Evolutionary conservation across 2,329 filamentous ascomycete species (phyloP).

Genomic region (Leptographium procerum): DNA sequence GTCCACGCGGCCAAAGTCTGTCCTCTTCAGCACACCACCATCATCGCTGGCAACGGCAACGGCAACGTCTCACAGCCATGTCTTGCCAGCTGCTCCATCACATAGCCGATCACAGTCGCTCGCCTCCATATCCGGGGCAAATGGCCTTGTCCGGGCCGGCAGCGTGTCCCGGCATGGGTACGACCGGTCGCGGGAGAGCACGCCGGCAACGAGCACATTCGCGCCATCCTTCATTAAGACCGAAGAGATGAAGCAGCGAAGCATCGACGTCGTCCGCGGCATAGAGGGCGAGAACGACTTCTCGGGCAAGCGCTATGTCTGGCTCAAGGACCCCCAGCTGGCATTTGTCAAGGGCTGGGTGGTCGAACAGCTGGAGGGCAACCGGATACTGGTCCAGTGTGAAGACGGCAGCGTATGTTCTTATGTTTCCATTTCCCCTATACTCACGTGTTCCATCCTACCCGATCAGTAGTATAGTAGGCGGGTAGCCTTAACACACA

Average conservation of each 20-base stretch:
- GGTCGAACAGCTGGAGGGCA: slow-evolving; percentile 62
- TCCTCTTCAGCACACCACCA: slow-evolving; percentile 48
- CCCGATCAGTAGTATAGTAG: too few relatives aligned
- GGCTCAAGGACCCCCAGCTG: slow-evolving; percentile 76
- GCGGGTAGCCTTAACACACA: too few relatives aligned
- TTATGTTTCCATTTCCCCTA: too few relatives aligned
- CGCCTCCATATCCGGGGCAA: not conserved
- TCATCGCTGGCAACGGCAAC: slow-evolving; percentile 32
- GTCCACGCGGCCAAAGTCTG: slow-evolving; percentile 57
- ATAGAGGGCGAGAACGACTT: slow-evolving; percentile 99
- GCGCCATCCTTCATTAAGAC: slow-evolving; percentile 92
- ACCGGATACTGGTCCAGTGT: slow-evolving; percentile 73
- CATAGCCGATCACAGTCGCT: slow-evolving; percentile 33
- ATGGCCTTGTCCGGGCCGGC: slow-evolving; percentile 9
- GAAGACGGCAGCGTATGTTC: slow-evolving; percentile 69
- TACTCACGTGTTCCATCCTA: too few relatives aligned
- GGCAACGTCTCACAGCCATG: not conserved
- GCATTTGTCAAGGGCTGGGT: slow-evolving; percentile 93
- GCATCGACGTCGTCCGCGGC: slow-evolving; percentile 47
- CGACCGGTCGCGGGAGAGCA: slow-evolving; percentile 52
- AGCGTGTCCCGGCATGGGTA: slow-evolving; percentile 28
- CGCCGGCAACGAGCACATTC: slow-evolving; percentile 67
- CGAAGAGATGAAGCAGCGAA: slow-evolving; percentile 53
- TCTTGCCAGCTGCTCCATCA: slow-evolving; percentile 29
- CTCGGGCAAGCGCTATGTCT: slow-evolving; percentile 96